Conservation (phyloP, 1,284 basidiomycete genomes). For the Phellopilus nigrolimitatus region DNA sequence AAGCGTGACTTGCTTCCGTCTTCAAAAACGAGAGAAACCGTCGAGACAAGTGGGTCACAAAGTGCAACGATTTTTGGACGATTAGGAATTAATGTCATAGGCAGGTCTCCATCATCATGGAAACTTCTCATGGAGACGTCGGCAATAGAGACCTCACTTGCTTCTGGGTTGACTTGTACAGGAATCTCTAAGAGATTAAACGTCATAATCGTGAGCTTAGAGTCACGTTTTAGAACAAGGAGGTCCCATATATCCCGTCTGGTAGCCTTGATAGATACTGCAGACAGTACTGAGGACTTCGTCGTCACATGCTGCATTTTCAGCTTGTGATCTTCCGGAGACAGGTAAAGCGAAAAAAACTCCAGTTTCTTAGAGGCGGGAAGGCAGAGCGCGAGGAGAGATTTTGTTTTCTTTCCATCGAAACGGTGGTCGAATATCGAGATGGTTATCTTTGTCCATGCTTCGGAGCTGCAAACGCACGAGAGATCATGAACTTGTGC, state of each 20-base stretch:
- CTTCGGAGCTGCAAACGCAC: conserved; percentile 30
- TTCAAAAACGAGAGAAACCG: conserved; percentile 42
- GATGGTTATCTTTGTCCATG: conserved; percentile 46
- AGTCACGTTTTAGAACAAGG: conserved; percentile 53
- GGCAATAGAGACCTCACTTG: conserved; percentile 11
- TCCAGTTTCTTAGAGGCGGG: conserved; percentile 42
- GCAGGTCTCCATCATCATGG: conserved; percentile 26
- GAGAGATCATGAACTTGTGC: not conserved
- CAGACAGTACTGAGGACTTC: conserved; percentile 45
- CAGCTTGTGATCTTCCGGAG: conserved; percentile 35
- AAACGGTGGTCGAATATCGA: conserved; percentile 64
- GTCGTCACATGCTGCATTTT: conserved; percentile 35
- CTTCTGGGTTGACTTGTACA: conserved; percentile 27
- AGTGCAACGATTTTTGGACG: conserved; percentile 34
- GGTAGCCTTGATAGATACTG: conserved; percentile 56
- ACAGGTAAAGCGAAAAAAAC: conserved; percentile 25
- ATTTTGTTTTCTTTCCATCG: conserved; percentile 46
- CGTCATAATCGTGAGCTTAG: conserved; percentile 50
- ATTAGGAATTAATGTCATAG: conserved; percentile 21
- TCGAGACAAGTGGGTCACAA: conserved; percentile 39
- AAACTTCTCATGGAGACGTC: conserved; percentile 19
- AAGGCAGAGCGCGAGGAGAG: conserved; percentile 55
- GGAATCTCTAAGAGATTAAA: conserved; percentile 54
- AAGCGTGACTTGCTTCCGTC: conserved; percentile 44
- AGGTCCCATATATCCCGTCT: conserved; percentile 63